A percentile compares a stretch with the other conserved stretches of the same genome.
Conservation (phyloP, 225 moss, liverwort and hornwort genomes). For the Pseudoscleropodium purum region DNA sequence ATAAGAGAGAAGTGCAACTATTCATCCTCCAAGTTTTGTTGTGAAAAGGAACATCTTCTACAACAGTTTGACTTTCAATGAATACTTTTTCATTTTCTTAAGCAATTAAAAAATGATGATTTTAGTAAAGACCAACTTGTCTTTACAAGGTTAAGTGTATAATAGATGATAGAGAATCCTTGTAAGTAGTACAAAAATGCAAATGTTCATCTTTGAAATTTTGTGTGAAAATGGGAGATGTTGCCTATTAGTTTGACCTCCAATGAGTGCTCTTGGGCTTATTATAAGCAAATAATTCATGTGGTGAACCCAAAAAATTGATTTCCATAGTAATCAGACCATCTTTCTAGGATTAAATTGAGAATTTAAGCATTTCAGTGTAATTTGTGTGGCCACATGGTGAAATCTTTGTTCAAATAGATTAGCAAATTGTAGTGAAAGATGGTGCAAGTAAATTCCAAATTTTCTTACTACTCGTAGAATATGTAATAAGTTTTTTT, state of each 20-base stretch:
- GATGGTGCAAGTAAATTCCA: not conserved
- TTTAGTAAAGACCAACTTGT: too few species aligned
- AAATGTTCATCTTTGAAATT: too few species aligned
- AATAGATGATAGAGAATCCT: not conserved
- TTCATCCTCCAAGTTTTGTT: too few species aligned
- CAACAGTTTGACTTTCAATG: not conserved
- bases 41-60: too few species aligned
- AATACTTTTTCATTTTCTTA: not conserved
- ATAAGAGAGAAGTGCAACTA: too few species aligned
- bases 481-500: too few species aligned
- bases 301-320: rapidly evolving
- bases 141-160: too few species aligned
- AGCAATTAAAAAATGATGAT: not conserved
- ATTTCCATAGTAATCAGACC: rapidly evolving
- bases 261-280: not conserved
- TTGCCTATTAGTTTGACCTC: not conserved
- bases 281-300: not conserved
- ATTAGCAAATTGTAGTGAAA: not conserved
- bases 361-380: rapidly evolving
- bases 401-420: not conserved
- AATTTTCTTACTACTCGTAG: rapidly evolving
- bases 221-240: too few species aligned
- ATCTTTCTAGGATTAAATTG: rapidly evolving
- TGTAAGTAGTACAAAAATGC: too few species aligned
- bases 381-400: too few species aligned